Conservation (phyloP, 169 alveolate species). For the Plasmodium fragile region DNA sequence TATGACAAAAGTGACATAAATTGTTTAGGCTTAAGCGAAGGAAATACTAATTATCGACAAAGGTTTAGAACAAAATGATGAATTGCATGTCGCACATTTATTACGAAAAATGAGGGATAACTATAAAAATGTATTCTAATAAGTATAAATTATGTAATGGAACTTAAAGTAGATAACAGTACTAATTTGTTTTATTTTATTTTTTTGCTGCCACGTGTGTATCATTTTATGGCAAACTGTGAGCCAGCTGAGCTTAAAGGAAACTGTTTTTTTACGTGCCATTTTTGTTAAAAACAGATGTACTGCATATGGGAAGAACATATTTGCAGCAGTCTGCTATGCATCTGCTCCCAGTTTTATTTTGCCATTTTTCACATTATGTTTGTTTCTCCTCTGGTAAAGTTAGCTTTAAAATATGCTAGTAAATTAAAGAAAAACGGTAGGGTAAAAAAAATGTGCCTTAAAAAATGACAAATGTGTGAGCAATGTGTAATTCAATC, state of each 20-base stretch:
- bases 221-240: not conserved
- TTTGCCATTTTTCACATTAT: not conserved
- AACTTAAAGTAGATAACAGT: not conserved
- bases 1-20: not conserved
- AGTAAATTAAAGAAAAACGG: not conserved
- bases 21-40: not conserved
- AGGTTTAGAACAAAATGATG: not conserved
- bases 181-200: not conserved
- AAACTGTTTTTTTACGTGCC: not conserved
- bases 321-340: not conserved
- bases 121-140: not conserved
- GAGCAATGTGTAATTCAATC: not conserved
- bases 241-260: not conserved
- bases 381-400: not conserved
- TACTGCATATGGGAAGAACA: not conserved
- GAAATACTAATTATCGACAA: not conserved
- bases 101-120: not conserved
- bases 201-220: not conserved
- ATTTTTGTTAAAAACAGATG: not conserved
- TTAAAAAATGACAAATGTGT: not conserved
- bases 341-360: not conserved
- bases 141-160: not conserved
- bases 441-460: conserved; percentile 2
- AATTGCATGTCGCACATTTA: not conserved
- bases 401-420: not conserved